Conservation (phyloP, 2,329 filamentous ascomycete genomes). For the Knoxdaviesia capensis region DNA sequence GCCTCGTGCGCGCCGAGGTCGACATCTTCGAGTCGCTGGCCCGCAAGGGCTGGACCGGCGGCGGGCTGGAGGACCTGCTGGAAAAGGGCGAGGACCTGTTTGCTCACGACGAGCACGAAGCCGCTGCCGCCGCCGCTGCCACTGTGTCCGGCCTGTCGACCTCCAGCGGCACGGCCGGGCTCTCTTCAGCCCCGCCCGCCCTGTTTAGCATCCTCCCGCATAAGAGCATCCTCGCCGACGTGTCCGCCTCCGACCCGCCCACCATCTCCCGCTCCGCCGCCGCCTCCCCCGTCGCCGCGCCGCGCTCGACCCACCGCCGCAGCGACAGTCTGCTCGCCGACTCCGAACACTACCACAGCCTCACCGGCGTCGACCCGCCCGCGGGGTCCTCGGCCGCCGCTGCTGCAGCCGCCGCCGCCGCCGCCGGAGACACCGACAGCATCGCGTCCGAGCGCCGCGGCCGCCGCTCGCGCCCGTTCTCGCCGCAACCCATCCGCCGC, state of each 20-base stretch:
- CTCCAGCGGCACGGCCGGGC: conserved; percentile 12
- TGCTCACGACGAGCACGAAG: conserved; percentile 18
- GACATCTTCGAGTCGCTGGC: conserved; percentile 50
- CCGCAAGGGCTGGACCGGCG: conserved; percentile 46
- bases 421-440: conserved; percentile 23
- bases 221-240: conserved; percentile 40
- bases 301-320: conserved; percentile 18
- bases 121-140: conserved; percentile 7
- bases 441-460: conserved; percentile 32
- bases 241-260: too few relatives aligned
- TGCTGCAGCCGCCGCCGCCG: neutral
- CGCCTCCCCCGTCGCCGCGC: conserved; percentile 16
- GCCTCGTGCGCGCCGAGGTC: conserved; percentile 45
- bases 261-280: neutral
- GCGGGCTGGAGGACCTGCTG: conserved; percentile 43
- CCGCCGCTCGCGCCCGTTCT: conserved; percentile 37
- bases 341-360: conserved; percentile 34
- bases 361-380: conserved; percentile 23
- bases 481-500: conserved; percentile 24
- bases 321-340: conserved; percentile 35
- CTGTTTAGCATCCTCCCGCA: conserved; percentile 45
- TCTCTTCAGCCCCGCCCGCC: conserved; percentile 19
- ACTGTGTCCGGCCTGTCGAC: conserved; percentile 6
- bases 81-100: conserved; percentile 44
- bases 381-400: conserved; percentile 7